Evolutionary conservation across 495 filamentous ascomycete genomes (phyloP).

Genomic region (Pseudoneurospora amorphoporcata): DNA sequence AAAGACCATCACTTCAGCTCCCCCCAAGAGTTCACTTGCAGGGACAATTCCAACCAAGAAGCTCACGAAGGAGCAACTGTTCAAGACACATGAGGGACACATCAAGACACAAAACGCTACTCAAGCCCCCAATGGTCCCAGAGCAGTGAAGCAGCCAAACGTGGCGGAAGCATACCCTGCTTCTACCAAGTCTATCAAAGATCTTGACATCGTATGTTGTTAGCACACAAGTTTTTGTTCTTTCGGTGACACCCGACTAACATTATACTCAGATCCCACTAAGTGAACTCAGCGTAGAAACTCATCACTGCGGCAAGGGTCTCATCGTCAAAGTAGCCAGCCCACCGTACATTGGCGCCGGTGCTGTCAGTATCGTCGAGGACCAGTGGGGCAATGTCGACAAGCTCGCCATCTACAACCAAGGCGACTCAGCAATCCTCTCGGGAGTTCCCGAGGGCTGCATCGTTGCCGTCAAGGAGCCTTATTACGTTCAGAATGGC

Average conservation of each 20-base stretch:
- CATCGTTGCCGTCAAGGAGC: conserved; percentile 41
- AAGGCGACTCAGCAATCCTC: conserved; percentile 26
- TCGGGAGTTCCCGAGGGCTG: conserved; percentile 20
- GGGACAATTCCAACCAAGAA: conserved; percentile 9
- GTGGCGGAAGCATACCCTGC: conserved; percentile 22
- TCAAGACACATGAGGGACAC: conserved; percentile 22
- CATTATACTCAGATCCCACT: conserved; percentile 17
- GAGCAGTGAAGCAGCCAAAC: conserved; percentile 26
- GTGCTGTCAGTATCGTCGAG: conserved; percentile 36
- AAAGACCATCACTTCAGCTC: background rate
- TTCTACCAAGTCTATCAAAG: conserved; percentile 22
- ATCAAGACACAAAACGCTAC: conserved; percentile 20
- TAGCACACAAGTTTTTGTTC: background rate
- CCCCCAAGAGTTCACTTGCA: background rate
- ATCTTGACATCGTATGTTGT: conserved; percentile 21
- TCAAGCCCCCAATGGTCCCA: conserved; percentile 10
- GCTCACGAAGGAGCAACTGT: conserved; percentile 19
- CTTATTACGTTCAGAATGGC: conserved; percentile 36
- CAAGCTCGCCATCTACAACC: conserved; percentile 38
- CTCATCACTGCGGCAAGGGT: conserved; percentile 39
- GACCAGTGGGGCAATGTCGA: conserved; percentile 39
- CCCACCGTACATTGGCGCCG: conserved; percentile 30
- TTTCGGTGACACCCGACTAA: background rate
- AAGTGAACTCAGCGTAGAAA: conserved; percentile 33
- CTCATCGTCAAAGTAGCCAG: conserved; percentile 35